These are phyloP conservation scores for Hirsutella thompsonii DNA, from an alignment of 2,329 filamentous ascomycete species.

Conservation along the genomic window DNA sequence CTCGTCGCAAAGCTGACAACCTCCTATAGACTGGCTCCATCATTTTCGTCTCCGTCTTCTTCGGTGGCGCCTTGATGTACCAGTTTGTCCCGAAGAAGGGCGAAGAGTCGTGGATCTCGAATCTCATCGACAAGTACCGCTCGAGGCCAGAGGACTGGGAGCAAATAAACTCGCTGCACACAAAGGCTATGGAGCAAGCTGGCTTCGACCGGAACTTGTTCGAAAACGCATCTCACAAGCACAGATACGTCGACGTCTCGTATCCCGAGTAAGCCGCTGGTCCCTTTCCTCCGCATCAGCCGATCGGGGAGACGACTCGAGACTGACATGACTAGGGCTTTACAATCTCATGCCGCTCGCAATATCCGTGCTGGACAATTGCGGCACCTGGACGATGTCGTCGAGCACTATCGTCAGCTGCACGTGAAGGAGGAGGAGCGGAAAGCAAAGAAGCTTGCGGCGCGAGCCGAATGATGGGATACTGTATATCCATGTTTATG, in stretches of 20 bases:
- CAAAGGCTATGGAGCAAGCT: conserved; percentile 39
- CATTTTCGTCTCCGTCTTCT: conserved; percentile 29
- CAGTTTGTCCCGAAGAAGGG: conserved; percentile 36
- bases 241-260: conserved; percentile 36
- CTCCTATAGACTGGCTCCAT: conserved; percentile 33
- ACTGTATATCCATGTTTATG: conserved; percentile 4
- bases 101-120: conserved; percentile 31
- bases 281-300: neutral
- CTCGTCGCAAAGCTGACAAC: neutral
- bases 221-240: conserved; percentile 27
- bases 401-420: conserved; percentile 43
- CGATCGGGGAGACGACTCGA: neutral
- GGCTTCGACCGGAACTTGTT: conserved; percentile 45
- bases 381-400: conserved; percentile 39
- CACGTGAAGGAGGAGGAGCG: conserved; percentile 41
- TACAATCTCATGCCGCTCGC: conserved; percentile 35
- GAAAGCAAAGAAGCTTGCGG: conserved; percentile 35
- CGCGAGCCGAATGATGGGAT: conserved; percentile 20
- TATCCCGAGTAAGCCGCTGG: conserved; percentile 43
- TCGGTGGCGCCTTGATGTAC: conserved; percentile 32
- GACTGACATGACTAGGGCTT: conserved; percentile 22
- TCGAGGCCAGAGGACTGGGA: conserved; percentile 37
- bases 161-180: conserved; percentile 38
- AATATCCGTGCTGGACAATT: conserved; percentile 43
- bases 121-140: conserved; percentile 32